Evolutionary conservation across 441 rosid genomes (phyloP), one percentile per base, ranked within the genome.

Genomic region (Pelargonium australe): DNA sequence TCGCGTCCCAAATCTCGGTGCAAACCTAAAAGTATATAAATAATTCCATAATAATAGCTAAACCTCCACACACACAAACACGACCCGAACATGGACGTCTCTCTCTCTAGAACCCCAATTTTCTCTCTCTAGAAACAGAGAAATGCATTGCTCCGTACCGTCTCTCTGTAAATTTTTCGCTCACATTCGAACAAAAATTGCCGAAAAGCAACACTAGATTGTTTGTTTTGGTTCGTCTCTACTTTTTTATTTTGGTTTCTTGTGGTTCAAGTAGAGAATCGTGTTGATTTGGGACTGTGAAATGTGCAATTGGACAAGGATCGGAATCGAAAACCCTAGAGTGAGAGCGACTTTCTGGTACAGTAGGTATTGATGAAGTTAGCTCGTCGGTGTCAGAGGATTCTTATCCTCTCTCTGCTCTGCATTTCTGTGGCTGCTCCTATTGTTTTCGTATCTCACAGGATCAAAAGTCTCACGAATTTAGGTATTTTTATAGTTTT

Each of bases 391-490:
- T 53, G 60, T n/a, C 60, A 53, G 60, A 53, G 60, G 60, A 53
- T 53, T 14, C 60, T 53, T 19, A 53, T 53, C 60, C 60, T 53
- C 60, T 53, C 60, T 14, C 19, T 53, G 20, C 60, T n/a, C 5
- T 53, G 60, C 60, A 4, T 53, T 14, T 53, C 60, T 53, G 60
- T 53, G 19, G 19, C 13, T 14, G 7, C 60, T 53, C 60, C 60
- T 4, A 5, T 53, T 19, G 60, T 53, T 5, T 53, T 53, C 60
- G 60, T 53, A 2, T 87, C 96, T 3, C 65, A 45, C 76, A 75
- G 88, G 68, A 82, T 83, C 70, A 80, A 81, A 41, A 67, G 67
- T 76, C 74, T 89, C 78, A 77, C 83, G 19, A 19, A 43, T 70
- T 51, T 62, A 12, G 20, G 58, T 1, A 25, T 31, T 62, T 53